These are phyloP conservation scores for Monilinia fructicola DNA, from an alignment of 2,329 filamentous ascomycete species.

Conservation along the genomic window DNA sequence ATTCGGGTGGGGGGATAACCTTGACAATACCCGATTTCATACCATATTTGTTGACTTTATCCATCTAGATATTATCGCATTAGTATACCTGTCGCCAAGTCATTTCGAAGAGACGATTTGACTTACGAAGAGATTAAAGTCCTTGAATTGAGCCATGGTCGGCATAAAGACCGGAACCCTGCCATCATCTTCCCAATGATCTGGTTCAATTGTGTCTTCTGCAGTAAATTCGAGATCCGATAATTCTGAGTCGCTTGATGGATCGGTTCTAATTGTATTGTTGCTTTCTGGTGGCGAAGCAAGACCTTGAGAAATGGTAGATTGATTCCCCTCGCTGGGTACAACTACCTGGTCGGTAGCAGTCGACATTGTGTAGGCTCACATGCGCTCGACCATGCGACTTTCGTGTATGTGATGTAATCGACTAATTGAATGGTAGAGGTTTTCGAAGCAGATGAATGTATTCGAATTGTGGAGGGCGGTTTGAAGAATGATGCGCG, in stretches of 20 bases:
- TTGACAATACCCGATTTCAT: slow-evolving; percentile 98
- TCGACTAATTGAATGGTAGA: background rate
- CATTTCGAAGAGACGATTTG: slow-evolving; percentile 7
- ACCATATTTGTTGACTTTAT: slow-evolving; percentile 84
- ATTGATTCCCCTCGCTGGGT: slow-evolving; percentile 28
- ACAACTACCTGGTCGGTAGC: slow-evolving; percentile 33
- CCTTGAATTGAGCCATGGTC: slow-evolving; percentile 90
- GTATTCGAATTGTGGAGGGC: slow-evolving; percentile 18
- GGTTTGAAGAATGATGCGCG: slow-evolving; percentile 18
- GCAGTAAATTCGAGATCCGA: slow-evolving; percentile 57
- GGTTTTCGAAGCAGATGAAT: slow-evolving; percentile 16
- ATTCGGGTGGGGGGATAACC: slow-evolving; percentile 89
- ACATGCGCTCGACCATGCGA: slow-evolving; percentile 34
- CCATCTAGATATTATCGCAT: slow-evolving; percentile 52
- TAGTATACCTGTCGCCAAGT: slow-evolving; percentile 25
- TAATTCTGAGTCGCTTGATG: slow-evolving; percentile 59
- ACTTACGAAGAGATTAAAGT: slow-evolving; percentile 86
- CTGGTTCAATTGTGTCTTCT: slow-evolving; percentile 76
- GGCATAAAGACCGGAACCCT: slow-evolving; percentile 93
- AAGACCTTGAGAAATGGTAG: slow-evolving; percentile 40
- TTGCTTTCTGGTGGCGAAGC: slow-evolving; percentile 66
- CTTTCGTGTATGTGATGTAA: background rate
- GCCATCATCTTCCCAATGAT: slow-evolving; percentile 71
- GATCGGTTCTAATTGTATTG: slow-evolving; percentile 58
- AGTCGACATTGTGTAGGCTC: slow-evolving; percentile 35